Evolutionary conservation across 208 protist genomes (phyloP).

Genomic region (Leishmania guyanensis): DNA sequence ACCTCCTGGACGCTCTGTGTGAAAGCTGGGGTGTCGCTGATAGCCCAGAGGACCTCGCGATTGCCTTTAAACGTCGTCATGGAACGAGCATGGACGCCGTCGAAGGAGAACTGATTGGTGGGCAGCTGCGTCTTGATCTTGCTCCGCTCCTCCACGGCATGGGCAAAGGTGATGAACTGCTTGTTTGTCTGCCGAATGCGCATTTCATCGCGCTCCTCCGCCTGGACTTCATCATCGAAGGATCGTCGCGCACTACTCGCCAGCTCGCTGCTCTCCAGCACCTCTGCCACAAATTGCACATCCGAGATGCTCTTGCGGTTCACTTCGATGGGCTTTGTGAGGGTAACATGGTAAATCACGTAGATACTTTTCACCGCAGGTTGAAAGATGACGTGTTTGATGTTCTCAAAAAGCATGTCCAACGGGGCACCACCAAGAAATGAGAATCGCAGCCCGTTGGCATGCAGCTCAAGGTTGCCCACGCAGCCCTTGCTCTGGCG

Average conservation of each 20-base stretch:
- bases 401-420: constrained; percentile 96
- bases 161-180: constrained; percentile 83
- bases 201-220: constrained; percentile 74
- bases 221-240: constrained; percentile 78
- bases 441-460: constrained; percentile 96
- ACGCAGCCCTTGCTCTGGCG: constrained; percentile 79
- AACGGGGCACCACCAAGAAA: constrained; percentile 77
- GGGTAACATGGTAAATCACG: constrained; percentile 97
- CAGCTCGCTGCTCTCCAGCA: constrained; percentile 91
- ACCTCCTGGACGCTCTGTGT: constrained; percentile 94
- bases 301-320: constrained; percentile 95
- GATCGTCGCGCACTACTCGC: constrained; percentile 55
- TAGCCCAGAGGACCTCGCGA: constrained; percentile 79
- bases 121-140: constrained; percentile 82
- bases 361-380: constrained; percentile 89
- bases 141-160: constrained; percentile 66
- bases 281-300: constrained; percentile 97
- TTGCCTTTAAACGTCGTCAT: constrained; percentile 80
- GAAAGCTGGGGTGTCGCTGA: constrained; percentile 93
- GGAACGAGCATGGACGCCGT: constrained; percentile 77
- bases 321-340: constrained; percentile 96
- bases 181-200: constrained; percentile 82
- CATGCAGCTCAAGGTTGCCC: constrained; percentile 94
- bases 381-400: constrained; percentile 98
- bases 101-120: constrained; percentile 81